Base-by-base conservation (phyloP, 2,329 filamentous ascomycete species). In the Cladosporium sp. region DNA sequence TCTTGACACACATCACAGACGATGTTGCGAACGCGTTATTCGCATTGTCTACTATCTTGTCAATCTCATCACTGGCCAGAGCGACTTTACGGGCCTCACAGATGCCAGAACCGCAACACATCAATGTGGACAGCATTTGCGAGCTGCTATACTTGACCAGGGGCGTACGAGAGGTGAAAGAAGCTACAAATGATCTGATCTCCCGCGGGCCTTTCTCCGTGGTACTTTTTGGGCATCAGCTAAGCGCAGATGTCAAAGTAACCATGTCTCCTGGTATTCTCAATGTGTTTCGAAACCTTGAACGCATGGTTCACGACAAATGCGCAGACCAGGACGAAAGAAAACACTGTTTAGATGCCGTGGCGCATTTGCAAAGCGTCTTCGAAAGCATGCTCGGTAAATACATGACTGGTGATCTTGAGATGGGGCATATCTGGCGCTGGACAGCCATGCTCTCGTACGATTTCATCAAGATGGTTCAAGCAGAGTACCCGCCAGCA, bases 121-220 rank as follows among this genome's bases (percentile, higher is more conserved):
- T 61, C 5, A 52, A 49, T 22, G 50, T 58, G 15, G 58, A 61
- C 12, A 56, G 59, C 15, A 48, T 62, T 7, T 49, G 52, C n/a
- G 57, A 62, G 36, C 38, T 55, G 12, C 53, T 62, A 15, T 35
- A 53, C 4, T 43, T 62, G 15, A 61, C 55, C 6, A 42, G 53
- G 22, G 55, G 55, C 8, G 53, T 55, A 12, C 51, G 51, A 18
- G 53, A 55, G n/a, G 35, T 57, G 15, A 51, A 54, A 15, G 35
- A 50, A 19, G 49, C 54, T 11, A 46, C 54, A 9, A 35, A 36
- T 11, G 49, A 56, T 25, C 38, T 43, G 25, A 45, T 62, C 7
- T 29, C 18, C 7, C 39, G 47, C 22, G 51, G 52, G 5, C 57
- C 58, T 2, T 30, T 59, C 9, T 42, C 41, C 12, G 49, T 42